Base-by-base conservation (phyloP, 345 rosid genomes). In the Citrus sinensis region DNA sequence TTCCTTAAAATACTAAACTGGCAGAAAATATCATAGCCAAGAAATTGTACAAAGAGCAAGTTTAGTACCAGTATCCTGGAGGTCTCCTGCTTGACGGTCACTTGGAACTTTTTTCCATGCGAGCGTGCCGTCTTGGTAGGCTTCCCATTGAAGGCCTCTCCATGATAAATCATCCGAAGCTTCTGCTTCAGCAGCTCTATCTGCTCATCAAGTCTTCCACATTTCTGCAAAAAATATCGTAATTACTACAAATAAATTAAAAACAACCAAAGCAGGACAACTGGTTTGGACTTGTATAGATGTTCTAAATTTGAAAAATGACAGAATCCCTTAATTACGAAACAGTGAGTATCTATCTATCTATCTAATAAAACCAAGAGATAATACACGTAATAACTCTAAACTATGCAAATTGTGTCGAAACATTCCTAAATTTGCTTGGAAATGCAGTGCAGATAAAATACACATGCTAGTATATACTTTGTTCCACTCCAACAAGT, bases 101-200 rank as follows among this genome's bases (percentile, higher is more conserved):
- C 97, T 75, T 92, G 98, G 59, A 94, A 96, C 67, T 96, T 96
- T 92, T 87, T 92, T 71, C 98, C 99, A 83, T 92, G 99, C 67
- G 98, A 96, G 20, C 98, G 92, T 0, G 98, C 99, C 0, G 92
- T 96, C 87, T 94, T 96, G 3, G 98, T 96, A 2, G 92, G 91
- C 76, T 92, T 96, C 4, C 99, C 98, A 46, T 94, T 89, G 77
- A 96, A 96, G 22, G 91, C 94, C 82, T 87, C 97, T 63, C 99
- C 97, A 54, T 90, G 89, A 73, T 87, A 92, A 80, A 96, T 94
- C 87, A 82, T 89, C 85, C 78, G 59, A 49, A 96, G 87, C 85
- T 94, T 96, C 81, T 90, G 89, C 80, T 89, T 92, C 79, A 94
- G 54, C 60, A 96, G 24, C 76, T 87, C 89, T 76, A 96, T 93